Percentiles rank a stretch among this genome's conserved stretches.
phyloP scores from a whole-genome alignment of 441 rosid species.

The Daphne laureola region DNA sequence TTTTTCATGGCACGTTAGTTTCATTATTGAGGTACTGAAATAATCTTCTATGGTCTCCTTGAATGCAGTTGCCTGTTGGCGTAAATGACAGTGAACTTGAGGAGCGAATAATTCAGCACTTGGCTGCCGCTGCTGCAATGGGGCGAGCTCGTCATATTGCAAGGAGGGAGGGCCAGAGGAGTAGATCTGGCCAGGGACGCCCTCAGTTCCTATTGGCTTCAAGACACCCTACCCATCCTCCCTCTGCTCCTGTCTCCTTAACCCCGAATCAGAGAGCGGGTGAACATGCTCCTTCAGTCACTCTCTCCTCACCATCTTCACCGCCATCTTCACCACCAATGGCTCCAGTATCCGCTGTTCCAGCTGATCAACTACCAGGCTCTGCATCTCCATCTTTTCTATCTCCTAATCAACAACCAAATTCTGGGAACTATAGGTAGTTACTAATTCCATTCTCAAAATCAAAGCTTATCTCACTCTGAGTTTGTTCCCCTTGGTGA shows the following conservation, averaged over 20 bases:
- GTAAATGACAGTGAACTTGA: conserved; percentile 83
- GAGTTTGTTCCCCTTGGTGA: not conserved
- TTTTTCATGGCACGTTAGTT: no score
- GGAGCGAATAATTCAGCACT: conserved; percentile 90
- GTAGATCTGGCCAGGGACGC: conserved; percentile 59
- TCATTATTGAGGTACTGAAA: no score
- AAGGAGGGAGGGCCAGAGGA: conserved; percentile 82
- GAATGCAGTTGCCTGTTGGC: conserved; percentile 66
- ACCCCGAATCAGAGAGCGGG: conserved; percentile 51
- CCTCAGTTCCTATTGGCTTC: conserved; percentile 75
- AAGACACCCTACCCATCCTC: conserved; percentile 41
- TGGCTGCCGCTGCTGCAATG: conserved; percentile 95
- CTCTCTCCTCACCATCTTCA: conserved; percentile 33
- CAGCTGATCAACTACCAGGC: conserved; percentile 34
- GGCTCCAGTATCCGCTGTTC: conserved; percentile 24
- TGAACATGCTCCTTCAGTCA: conserved; percentile 32
- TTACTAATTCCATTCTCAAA: conserved; percentile 2
- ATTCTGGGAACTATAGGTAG: conserved; percentile 41
- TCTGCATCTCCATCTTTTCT: conserved; percentile 38
- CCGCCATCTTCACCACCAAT: conserved; percentile 30
- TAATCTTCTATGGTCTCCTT: conserved; percentile 9
- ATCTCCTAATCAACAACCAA: conserved; percentile 24
- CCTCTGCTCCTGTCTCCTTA: conserved; percentile 37
- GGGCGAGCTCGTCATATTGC: conserved; percentile 68
- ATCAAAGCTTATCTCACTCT: not conserved